phyloP scores from a whole-genome alignment of 1,284 basidiomycete genomes.

The Boletus holoroseus region DNA sequence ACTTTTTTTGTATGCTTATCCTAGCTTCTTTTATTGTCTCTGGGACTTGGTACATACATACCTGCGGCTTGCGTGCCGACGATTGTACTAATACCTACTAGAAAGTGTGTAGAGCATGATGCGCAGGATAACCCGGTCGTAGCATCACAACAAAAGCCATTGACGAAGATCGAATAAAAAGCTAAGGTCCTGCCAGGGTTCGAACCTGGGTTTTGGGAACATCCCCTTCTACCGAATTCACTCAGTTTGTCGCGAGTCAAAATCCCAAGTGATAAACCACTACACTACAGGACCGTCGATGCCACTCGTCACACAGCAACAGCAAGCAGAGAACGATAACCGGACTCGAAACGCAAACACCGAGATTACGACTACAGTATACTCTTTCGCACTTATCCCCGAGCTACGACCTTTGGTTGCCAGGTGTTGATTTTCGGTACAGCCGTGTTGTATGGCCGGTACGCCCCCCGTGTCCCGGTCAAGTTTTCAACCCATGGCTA shows the following conservation, averaged over 20 bases:
- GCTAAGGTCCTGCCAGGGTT: conserved; percentile 27
- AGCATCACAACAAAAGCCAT: too few relatives aligned
- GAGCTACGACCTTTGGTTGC: conserved; percentile 67
- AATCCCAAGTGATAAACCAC: conserved; percentile 31
- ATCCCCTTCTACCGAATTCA: background rate
- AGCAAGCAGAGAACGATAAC: background rate
- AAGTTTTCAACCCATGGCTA: conserved; percentile 78
- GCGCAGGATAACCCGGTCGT: too few relatives aligned
- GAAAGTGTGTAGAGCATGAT: too few relatives aligned
- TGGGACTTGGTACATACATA: background rate
- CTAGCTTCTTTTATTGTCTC: background rate
- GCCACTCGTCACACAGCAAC: background rate
- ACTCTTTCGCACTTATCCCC: conserved; percentile 31
- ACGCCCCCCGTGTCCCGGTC: conserved; percentile 87
- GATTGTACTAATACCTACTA: too few relatives aligned
- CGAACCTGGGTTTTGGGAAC: conserved; percentile 28
- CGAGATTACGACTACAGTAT: background rate
- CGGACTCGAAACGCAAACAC: background rate
- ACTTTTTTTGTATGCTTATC: background rate
- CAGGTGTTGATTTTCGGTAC: conserved; percentile 78
- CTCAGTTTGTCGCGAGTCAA: conserved; percentile 9
- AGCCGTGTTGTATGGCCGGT: conserved; percentile 82
- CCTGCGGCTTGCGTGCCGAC: background rate
- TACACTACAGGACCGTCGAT: conserved; percentile 25
- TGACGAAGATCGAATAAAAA: background rate